A percentile compares a stretch with the other conserved stretches of the same genome.
Conservation (phyloP, 2,329 filamentous ascomycete genomes). For the Fusarium oxysporum region DNA sequence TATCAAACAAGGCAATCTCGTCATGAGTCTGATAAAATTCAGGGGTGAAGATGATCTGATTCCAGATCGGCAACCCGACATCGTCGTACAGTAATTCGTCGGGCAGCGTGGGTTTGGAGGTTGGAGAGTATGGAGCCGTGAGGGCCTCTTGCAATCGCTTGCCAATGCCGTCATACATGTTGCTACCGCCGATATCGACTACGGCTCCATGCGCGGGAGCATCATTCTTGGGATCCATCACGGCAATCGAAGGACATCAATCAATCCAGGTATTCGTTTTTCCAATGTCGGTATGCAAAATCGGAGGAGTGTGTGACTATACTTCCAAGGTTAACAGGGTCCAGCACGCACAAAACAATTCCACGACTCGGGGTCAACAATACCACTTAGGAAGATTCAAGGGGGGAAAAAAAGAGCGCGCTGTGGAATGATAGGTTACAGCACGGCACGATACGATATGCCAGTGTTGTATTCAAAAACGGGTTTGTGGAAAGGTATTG, state of each 20-base stretch:
- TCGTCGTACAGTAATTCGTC: slow-evolving; percentile 57
- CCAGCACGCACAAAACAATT: slow-evolving; percentile 18
- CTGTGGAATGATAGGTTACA: neutral
- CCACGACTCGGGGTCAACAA: neutral
- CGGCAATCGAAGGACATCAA: slow-evolving; percentile 3
- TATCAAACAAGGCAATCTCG: slow-evolving; percentile 52
- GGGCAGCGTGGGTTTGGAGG: slow-evolving; percentile 49
- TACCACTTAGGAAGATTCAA: neutral
- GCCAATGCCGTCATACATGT: slow-evolving; percentile 47
- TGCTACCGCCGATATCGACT: slow-evolving; percentile 54
- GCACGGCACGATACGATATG: slow-evolving; percentile 9
- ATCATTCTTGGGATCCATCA: slow-evolving; percentile 30
- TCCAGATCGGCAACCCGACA: slow-evolving; percentile 54
- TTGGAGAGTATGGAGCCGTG: slow-evolving; percentile 36
- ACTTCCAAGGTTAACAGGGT: slow-evolving; percentile 6
- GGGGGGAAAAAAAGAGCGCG: neutral
- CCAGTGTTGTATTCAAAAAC: neutral
- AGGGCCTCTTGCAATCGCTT: slow-evolving; percentile 46
- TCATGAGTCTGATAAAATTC: slow-evolving; percentile 58
- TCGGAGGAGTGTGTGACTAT: slow-evolving; percentile 6
- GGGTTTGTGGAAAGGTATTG: neutral
- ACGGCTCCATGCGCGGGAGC: slow-evolving; percentile 49
- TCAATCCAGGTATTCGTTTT: neutral
- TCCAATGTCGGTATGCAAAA: slow-evolving; percentile 1
- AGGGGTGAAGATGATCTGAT: slow-evolving; percentile 54